A percentile compares a stretch with the other conserved stretches of the same genome.
phyloP scores from a whole-genome alignment of 2,329 filamentous ascomycete genomes.

The Pseudovirgaria hyperparasitica region DNA sequence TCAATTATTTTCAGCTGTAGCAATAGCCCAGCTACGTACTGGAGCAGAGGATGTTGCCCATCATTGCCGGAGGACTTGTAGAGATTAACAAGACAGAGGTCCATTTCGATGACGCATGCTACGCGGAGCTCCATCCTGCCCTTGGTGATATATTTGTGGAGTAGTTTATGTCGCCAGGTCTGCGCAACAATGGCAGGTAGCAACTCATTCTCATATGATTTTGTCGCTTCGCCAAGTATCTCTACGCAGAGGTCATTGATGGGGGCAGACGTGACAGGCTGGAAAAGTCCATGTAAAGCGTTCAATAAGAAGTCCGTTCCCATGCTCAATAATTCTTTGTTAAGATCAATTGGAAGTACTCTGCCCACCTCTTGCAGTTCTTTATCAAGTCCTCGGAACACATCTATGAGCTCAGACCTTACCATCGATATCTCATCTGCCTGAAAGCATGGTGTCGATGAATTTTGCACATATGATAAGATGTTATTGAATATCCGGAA shows the following conservation, averaged over 20 bases:
- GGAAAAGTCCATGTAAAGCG: too few species aligned
- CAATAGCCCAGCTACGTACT: slow-evolving; percentile 58
- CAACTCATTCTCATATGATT: slow-evolving; percentile 16
- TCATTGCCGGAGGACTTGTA: slow-evolving; percentile 32
- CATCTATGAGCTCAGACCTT: too few species aligned
- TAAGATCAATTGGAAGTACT: slow-evolving; percentile 12
- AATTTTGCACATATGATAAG: slow-evolving; percentile 6
- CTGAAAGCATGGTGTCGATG: too few species aligned
- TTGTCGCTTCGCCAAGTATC: slow-evolving; percentile 11
- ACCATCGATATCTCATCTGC: too few species aligned
- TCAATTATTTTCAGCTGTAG: slow-evolving; percentile 59
- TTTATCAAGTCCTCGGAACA: slow-evolving; percentile 16
- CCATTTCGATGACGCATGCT: slow-evolving; percentile 63
- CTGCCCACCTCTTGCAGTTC: slow-evolving; percentile 17
- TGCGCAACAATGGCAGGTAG: slow-evolving; percentile 40
- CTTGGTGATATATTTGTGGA: slow-evolving; percentile 63
- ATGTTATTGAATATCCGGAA: slow-evolving; percentile 11
- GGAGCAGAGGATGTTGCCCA: slow-evolving; percentile 41
- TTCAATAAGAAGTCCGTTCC: too few species aligned
- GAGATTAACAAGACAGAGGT: slow-evolving; percentile 52
- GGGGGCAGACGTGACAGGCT: too few species aligned
- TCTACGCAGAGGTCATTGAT: too few species aligned
- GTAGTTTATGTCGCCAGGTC: slow-evolving; percentile 57
- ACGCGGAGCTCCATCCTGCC: slow-evolving; percentile 86
- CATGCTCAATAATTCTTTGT: slow-evolving; percentile 16